Base-by-base conservation (phyloP, 2,329 filamentous ascomycete genomes). In the Rhinocladiella similis region DNA sequence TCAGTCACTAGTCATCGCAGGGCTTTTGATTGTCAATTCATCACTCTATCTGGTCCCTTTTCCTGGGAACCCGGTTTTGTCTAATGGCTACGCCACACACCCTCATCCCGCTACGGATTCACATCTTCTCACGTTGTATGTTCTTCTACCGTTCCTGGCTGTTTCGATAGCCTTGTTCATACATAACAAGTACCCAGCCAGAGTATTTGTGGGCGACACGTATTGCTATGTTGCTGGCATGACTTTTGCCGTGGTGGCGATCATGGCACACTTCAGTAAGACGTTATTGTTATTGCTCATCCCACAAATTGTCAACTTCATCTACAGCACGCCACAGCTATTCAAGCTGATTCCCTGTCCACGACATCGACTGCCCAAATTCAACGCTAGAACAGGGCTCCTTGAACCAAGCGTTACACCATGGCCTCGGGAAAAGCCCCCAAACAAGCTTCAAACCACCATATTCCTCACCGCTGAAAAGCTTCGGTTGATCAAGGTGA, bases 181-280 rank as follows among this genome's bases (percentile, higher is more conserved):
- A 70, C 92, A 99, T 78, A 99, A 99, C 74, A 95, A 91, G 90
- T 99, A 91, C 70, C 94, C 94, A 0, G 91, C 93, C 20, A 87
- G 86, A 67, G 94, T 97, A 9, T 99, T 99, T 69, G 93, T 97
- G 9, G 94, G 94, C 54, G 94, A 99, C 74, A 99, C 94, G 3
- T 99, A 97, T 81, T 99, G 94, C 81, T 99, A 99, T 77, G 97
- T 99, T 73, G 94, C 94, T 0, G 94, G 94, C 64, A 99, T 99
- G 91, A 90, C 97, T 38, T 99, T 99, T 71, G 94, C 93, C 52
- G 92, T 97, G 43, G 94, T 97, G 63, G 91, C 91, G 62, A 97
- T 99, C 68, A 82, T 97, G 50, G 94, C 94, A 20, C 94, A 99
- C 77, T 99, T 99, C 77, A 95, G 90, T 78, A 99, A 99, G 77